phyloP scores from a whole-genome alignment of 495 filamentous ascomycete species.

The Xylaria intraflava region DNA sequence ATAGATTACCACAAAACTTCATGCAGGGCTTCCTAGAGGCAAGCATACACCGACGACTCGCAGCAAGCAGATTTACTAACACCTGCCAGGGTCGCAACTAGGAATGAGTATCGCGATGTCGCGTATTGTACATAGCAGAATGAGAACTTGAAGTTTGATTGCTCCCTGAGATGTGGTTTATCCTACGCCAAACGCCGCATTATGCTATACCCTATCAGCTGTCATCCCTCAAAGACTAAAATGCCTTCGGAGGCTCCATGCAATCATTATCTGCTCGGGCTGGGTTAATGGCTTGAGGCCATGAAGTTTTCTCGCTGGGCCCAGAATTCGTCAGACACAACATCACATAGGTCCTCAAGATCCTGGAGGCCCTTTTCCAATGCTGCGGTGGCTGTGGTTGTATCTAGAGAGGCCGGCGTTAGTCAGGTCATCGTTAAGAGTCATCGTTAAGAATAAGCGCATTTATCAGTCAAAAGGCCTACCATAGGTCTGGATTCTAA shows the following conservation, averaged over 20 bases:
- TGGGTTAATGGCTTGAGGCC: constrained; percentile 17
- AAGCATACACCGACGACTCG: constrained; percentile 16
- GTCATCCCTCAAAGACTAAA: constrained; percentile 1
- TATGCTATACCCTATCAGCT: constrained; percentile 16
- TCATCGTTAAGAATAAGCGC: neutral
- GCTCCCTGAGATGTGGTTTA: constrained; percentile 18
- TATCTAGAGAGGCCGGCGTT: constrained; percentile 47
- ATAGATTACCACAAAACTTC: constrained; percentile 76
- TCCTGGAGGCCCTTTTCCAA: constrained; percentile 85
- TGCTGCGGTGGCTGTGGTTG: constrained; percentile 71
- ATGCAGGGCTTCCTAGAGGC: constrained; percentile 91
- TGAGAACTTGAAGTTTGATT: constrained; percentile 24
- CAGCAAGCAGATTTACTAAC: constrained; percentile 11
- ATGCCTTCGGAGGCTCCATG: neutral
- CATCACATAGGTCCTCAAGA: constrained; percentile 83
- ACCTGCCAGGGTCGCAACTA: constrained; percentile 46
- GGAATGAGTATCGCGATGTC: constrained; percentile 17
- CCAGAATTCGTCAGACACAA: constrained; percentile 80
- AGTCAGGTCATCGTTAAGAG: constrained; percentile 6
- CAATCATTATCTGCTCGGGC: neutral
- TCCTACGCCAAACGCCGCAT: constrained; percentile 26
- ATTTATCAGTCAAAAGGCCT: constrained; percentile 22
- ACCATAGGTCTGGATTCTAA: constrained; percentile 96
- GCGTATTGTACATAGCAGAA: constrained; percentile 30
- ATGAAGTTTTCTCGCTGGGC: constrained; percentile 57